Conservation (phyloP, 2,329 filamentous ascomycete species). For the Calonectria hongkongensis region DNA sequence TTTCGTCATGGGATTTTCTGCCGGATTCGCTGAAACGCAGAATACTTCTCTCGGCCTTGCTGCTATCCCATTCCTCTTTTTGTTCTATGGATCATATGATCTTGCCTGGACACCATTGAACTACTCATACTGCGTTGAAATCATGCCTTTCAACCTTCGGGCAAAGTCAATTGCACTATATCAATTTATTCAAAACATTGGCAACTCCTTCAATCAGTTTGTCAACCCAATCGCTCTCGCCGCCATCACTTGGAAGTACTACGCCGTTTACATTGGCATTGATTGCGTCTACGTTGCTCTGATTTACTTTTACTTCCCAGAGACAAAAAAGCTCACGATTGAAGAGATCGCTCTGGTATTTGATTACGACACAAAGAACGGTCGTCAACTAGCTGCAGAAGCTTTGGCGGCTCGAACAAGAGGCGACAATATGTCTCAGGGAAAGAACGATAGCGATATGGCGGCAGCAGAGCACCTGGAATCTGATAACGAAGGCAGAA, state of each 20-base stretch:
- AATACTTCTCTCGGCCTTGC: slow-evolving; percentile 33
- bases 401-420: not conserved
- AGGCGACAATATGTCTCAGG: not conserved
- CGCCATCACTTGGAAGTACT: slow-evolving; percentile 51
- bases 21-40: slow-evolving; percentile 1
- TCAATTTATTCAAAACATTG: slow-evolving; percentile 42
- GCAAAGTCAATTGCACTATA: slow-evolving; percentile 53
- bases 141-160: slow-evolving; percentile 53
- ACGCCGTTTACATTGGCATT: slow-evolving; percentile 48
- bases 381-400: not conserved
- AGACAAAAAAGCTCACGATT: slow-evolving; percentile 49
- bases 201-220: slow-evolving; percentile 50
- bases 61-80: slow-evolving; percentile 44
- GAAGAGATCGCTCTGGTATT: slow-evolving; percentile 48
- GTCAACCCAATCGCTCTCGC: slow-evolving; percentile 51
- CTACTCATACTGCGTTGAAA: slow-evolving; percentile 52
- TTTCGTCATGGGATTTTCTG: slow-evolving; percentile 29
- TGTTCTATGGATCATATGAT: slow-evolving; percentile 49
- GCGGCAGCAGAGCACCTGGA: not conserved
- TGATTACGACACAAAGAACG: slow-evolving; percentile 22
- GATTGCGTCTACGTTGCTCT: slow-evolving; percentile 48
- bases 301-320: slow-evolving; percentile 49
- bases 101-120: slow-evolving; percentile 54
- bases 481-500: not conserved
- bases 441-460: not conserved